A percentile compares a stretch with the other conserved stretches of the same genome.
phyloP scores from a whole-genome alignment of 768 basidiomycete genomes.

The Boletus insuetus region DNA sequence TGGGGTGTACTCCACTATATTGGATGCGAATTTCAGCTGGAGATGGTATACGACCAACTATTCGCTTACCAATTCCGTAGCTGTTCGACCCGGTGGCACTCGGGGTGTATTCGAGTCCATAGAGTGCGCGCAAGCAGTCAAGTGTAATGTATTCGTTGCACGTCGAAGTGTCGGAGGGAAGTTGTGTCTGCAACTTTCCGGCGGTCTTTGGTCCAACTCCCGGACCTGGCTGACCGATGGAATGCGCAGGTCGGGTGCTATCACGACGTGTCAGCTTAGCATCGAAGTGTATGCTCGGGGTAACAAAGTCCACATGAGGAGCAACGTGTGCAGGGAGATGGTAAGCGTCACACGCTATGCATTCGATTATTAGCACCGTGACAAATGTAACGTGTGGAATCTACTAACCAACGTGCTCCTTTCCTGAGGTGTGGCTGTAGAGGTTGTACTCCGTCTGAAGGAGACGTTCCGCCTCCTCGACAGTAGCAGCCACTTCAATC shows the following conservation, averaged over 20 bases:
- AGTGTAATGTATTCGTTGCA: slow-evolving; percentile 32
- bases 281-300: slow-evolving; percentile 36
- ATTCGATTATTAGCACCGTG: neutral
- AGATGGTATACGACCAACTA: neutral
- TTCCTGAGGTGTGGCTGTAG: slow-evolving; percentile 23
- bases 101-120: slow-evolving; percentile 25
- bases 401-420: slow-evolving; percentile 25
- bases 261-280: slow-evolving; percentile 15
- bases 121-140: slow-evolving; percentile 28
- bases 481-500: slow-evolving; percentile 27
- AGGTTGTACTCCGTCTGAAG: slow-evolving; percentile 34
- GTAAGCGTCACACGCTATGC: slow-evolving; percentile 29
- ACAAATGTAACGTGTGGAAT: neutral
- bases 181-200: slow-evolving; percentile 1
- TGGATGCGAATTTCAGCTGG: neutral
- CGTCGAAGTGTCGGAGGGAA: slow-evolving; percentile 8
- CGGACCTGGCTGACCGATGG: slow-evolving; percentile 18
- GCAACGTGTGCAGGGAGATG: slow-evolving; percentile 31
- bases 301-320: slow-evolving; percentile 35
- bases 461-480: slow-evolving; percentile 32
- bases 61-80: slow-evolving; percentile 30
- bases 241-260: neutral
- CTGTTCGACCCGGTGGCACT: slow-evolving; percentile 25
- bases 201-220: slow-evolving; percentile 15
- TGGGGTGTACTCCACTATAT: slow-evolving; percentile 35